Conservation (phyloP, 192 early-diverging fungal genomes). For the Coemansia sp. region DNA sequence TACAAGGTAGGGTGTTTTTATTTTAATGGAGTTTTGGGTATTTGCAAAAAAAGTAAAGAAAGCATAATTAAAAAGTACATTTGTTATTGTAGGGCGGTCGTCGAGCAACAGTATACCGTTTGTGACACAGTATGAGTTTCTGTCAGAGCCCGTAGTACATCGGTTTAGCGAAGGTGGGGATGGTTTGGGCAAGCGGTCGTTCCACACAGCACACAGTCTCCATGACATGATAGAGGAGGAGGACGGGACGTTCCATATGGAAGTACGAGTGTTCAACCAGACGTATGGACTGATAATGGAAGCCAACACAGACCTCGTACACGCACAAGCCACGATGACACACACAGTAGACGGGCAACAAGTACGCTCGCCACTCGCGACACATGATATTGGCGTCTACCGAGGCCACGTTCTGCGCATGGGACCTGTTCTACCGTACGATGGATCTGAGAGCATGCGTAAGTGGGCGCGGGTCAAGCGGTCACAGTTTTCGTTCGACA, state of each 20-base stretch:
- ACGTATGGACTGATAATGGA: constrained; percentile 69
- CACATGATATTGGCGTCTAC: constrained; percentile 61
- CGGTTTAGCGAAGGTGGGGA: constrained; percentile 10
- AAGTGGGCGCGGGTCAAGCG: constrained; percentile 39
- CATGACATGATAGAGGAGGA: constrained; percentile 35
- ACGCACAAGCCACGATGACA: constrained; percentile 62
- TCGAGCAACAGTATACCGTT: constrained; percentile 34
- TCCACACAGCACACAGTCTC: constrained; percentile 1
- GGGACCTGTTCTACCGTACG: constrained; percentile 26
- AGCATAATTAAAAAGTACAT: not conserved
- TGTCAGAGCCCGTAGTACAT: constrained; percentile 49
- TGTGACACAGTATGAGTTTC: constrained; percentile 51
- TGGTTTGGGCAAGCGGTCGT: not conserved
- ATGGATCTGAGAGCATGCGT: constrained; percentile 29
- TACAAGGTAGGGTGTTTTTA: not conserved
- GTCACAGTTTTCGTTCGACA: constrained; percentile 46
- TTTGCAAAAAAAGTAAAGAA: not conserved
- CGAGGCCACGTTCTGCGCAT: constrained; percentile 57
- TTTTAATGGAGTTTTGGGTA: too few relatives aligned
- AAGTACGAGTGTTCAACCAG: constrained; percentile 66
- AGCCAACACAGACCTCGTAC: constrained; percentile 72
- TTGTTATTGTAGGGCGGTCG: constrained; percentile 22
- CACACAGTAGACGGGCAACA: constrained; percentile 12
- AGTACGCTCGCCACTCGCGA: constrained; percentile 18
- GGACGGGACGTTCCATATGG: constrained; percentile 60